A percentile compares a stretch with the other conserved stretches of the same genome.
Evolutionary conservation across 2,329 filamentous ascomycete genomes (phyloP).

Genomic region (Aspergillus sp.): DNA sequence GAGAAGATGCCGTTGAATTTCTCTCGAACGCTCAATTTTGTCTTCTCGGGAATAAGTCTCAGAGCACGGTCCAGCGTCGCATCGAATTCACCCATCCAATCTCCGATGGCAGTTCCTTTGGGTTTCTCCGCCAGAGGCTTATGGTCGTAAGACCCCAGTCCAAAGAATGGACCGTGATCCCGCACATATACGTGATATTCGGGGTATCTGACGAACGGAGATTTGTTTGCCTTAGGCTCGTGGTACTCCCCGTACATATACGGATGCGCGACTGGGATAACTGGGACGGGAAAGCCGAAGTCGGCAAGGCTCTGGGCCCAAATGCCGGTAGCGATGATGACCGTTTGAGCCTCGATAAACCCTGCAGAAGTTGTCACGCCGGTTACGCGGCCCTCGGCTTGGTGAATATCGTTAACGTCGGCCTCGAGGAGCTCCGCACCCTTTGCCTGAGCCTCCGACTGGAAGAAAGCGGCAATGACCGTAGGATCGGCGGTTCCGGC

Average conservation of each 20-base stretch:
- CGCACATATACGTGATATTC: conserved; percentile 42
- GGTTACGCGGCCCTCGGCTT: conserved; percentile 23
- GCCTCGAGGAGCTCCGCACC: conserved; percentile 31
- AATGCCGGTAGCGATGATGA: conserved; percentile 37
- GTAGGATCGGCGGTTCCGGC: conserved; percentile 35
- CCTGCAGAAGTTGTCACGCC: conserved; percentile 25
- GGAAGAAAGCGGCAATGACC: conserved; percentile 31
- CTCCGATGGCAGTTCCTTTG: conserved; percentile 23
- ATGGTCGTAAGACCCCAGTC: conserved; percentile 41
- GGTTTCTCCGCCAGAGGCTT: conserved; percentile 27
- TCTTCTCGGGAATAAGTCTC: conserved; percentile 26
- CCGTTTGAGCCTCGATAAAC: conserved; percentile 18
- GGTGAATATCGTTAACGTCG: conserved; percentile 24
- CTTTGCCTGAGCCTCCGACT: conserved; percentile 24
- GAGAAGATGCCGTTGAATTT: conserved; percentile 41
- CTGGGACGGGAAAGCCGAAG: conserved; percentile 33
- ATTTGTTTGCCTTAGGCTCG: conserved; percentile 23
- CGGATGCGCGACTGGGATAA: conserved; percentile 42
- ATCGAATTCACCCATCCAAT: conserved; percentile 32
- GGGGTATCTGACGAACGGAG: conserved; percentile 42
- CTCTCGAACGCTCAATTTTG: conserved; percentile 17
- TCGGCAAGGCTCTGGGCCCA: conserved; percentile 33
- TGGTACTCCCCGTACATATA: conserved; percentile 36
- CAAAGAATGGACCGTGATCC: conserved; percentile 39
- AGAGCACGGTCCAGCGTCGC: conserved; percentile 24